These are phyloP conservation scores for Penicillium ochrochloron DNA, from an alignment of 495 filamentous ascomycete species.

Conservation along the genomic window DNA sequence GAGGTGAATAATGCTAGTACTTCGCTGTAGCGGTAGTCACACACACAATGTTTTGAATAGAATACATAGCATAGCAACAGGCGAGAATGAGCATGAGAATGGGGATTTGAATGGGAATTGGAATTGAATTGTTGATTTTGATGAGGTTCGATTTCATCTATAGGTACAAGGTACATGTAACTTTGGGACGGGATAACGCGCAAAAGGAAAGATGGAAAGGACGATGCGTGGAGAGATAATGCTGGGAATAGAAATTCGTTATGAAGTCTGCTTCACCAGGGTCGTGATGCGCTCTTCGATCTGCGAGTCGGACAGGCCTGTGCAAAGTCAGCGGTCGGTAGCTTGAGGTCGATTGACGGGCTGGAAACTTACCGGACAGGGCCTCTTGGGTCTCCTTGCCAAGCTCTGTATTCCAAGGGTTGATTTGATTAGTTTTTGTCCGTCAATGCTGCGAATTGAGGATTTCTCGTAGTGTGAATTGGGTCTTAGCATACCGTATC, in stretches of 20 bases:
- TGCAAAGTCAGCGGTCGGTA: conserved; percentile 24
- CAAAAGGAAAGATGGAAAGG: conserved; percentile 37
- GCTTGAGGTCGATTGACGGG: background rate
- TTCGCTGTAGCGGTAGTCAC: conserved; percentile 19
- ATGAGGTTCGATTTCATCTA: conserved; percentile 46
- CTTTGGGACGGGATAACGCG: conserved; percentile 29
- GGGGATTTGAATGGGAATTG: background rate
- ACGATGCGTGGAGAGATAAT: conserved; percentile 12
- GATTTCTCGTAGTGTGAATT: background rate
- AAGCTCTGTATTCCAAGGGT: conserved; percentile 58
- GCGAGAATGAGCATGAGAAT: background rate
- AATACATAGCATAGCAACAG: conserved; percentile 1
- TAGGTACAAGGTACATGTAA: conserved; percentile 42
- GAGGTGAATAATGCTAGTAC: conserved; percentile 48
- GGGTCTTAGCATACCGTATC: conserved; percentile 75
- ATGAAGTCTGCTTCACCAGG: conserved; percentile 70
- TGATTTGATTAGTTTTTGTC: conserved; percentile 15
- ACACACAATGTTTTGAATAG: background rate
- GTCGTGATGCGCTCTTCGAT: conserved; percentile 87
- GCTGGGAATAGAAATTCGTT: conserved; percentile 24
- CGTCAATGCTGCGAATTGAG: background rate
- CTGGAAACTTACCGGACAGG: conserved; percentile 65
- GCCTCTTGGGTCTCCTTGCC: conserved; percentile 87
- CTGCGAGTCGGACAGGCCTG: conserved; percentile 86
- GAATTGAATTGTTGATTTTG: conserved; percentile 11